Evolutionary conservation across 1,284 basidiomycete species (phyloP).

Genomic region (Papiliotrema nemorosa): DNA sequence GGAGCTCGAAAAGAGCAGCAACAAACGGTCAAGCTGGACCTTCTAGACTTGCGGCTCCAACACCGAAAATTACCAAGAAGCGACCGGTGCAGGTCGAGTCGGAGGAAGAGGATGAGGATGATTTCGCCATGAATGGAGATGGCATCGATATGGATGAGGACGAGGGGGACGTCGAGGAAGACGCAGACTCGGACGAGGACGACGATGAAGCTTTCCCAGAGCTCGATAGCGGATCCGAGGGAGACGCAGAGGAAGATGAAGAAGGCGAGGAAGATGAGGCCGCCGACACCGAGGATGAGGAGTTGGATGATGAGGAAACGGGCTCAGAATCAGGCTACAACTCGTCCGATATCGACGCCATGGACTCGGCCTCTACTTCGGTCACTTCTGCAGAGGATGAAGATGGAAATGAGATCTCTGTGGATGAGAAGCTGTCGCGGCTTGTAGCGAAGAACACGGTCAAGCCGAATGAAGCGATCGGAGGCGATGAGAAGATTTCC

Average conservation of each 20-base stretch:
- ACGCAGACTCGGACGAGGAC: conserved; percentile 41
- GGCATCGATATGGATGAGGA: conserved; percentile 37
- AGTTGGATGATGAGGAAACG: conserved; percentile 43
- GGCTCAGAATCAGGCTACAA: conserved; percentile 49
- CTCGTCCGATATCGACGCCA: conserved; percentile 47
- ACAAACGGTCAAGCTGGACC: conserved; percentile 21
- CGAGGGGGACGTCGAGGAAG: conserved; percentile 30
- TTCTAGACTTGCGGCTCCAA: conserved; percentile 6
- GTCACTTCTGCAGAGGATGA: conserved; percentile 18
- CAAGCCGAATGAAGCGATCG: conserved; percentile 45
- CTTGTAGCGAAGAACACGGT: conserved; percentile 41
- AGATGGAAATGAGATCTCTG: conserved; percentile 15
- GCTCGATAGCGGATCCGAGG: conserved; percentile 37
- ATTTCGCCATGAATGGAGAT: conserved; percentile 31
- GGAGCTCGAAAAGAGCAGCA: conserved; percentile 8
- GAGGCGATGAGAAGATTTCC: conserved; percentile 43
- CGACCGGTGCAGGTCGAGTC: conserved; percentile 15
- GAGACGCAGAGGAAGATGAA: conserved; percentile 30
- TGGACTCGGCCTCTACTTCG: conserved; percentile 30
- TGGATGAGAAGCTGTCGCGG: conserved; percentile 32
- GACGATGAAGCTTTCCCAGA: conserved; percentile 28
- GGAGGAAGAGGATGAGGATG: conserved; percentile 25
- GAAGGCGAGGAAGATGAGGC: conserved; percentile 46
- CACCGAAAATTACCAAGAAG: conserved; percentile 10
- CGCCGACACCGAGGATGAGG: conserved; percentile 50